Evolutionary conservation across 805 yeast genomes (phyloP), one percentile per base, ranked within the genome.

Genomic region (Wickerhamomyces queroliae): DNA sequence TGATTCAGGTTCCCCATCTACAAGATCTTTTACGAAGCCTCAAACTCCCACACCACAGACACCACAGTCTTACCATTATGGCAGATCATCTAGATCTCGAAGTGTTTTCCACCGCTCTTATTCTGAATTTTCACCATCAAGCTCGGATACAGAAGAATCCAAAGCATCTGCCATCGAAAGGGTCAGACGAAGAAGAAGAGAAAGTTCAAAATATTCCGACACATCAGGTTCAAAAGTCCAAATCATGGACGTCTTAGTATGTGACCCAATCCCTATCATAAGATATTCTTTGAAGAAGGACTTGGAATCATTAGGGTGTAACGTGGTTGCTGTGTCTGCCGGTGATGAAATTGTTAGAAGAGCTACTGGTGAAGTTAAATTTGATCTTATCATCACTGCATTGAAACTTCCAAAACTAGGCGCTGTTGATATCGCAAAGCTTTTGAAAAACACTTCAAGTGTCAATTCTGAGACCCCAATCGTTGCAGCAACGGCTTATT

Each of bases 191-290:
- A 72, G 69, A 42, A 65, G 86, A 43, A 61, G 85, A 39, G 76
- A 74, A 50, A 69, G 78, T 35, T 62, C 78, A 8, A 62, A 49
- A 41, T 47, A 52, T 44, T 50, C 60, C 1, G 57, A 56, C n/a
- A 30, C 38, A 3, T 45, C 49, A 2, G 32, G 39, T 8, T 44
- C 39, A 2, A 43, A 44, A 17, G 26, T 55, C 1, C 70, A 67
- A 26, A 50, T 58, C 3, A 59, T 84, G 48, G 90, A 86, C 56
- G 80, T 89, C 5, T 64, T 91, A 34, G 66, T 88, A 12, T 89
- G 96, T 60, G 96, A 88, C 52, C 88, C 93, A 2, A 85, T 86
- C 43, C 93, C 96, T 0, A 83, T 83, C 41, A 80, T 86, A 48
- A 63, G 95, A 36, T 85, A 76, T 52, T 70, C 86, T 12, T 72